A percentile compares a stretch with the other conserved stretches of the same genome.
These are phyloP conservation scores for Peniophora sp. DNA, from an alignment of 1,284 basidiomycete genomes.

Conservation along the genomic window DNA sequence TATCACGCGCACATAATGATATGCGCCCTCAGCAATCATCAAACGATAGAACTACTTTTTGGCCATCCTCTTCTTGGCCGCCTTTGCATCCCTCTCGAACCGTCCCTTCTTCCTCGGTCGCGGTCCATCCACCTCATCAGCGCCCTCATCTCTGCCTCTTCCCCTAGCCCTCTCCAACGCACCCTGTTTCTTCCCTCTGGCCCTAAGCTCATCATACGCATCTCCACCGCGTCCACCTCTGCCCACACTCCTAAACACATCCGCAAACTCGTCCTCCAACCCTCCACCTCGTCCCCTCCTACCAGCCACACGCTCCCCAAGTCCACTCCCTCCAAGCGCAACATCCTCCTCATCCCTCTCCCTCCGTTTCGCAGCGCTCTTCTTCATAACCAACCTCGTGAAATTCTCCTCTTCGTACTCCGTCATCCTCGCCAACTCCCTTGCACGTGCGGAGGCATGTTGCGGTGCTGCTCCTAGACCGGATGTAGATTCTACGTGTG, in stretches of 20 bases:
- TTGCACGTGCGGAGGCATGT: slow-evolving; percentile 58
- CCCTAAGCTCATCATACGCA: slow-evolving; percentile 70
- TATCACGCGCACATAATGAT: no score
- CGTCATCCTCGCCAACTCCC: slow-evolving; percentile 74
- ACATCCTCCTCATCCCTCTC: slow-evolving; percentile 85
- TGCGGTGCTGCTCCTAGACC: slow-evolving; percentile 65
- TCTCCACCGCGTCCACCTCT: slow-evolving; percentile 41
- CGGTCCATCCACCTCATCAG: slow-evolving; percentile 32
- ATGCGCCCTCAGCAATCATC: no score
- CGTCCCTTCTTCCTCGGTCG: slow-evolving; percentile 58
- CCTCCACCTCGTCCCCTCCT: slow-evolving; percentile 62
- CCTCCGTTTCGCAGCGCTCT: slow-evolving; percentile 79
- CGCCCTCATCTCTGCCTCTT: slow-evolving; percentile 26
- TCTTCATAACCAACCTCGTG: slow-evolving; percentile 86
- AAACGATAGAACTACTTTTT: slow-evolving; percentile 13
- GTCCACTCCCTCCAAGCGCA: slow-evolving; percentile 70
- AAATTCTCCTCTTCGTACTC: slow-evolving; percentile 98
- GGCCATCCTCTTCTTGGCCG: slow-evolving; percentile 33
- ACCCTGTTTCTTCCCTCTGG: slow-evolving; percentile 57
- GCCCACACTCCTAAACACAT: slow-evolving; percentile 60
- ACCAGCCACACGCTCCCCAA: slow-evolving; percentile 27
- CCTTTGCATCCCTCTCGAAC: slow-evolving; percentile 70
- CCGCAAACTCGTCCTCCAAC: slow-evolving; percentile 79
- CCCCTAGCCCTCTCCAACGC: slow-evolving; percentile 47
- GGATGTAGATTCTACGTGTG: slow-evolving; percentile 68